Base-by-base conservation (phyloP, 2,329 filamentous ascomycete species). In the Colletotrichum eremochloae region DNA sequence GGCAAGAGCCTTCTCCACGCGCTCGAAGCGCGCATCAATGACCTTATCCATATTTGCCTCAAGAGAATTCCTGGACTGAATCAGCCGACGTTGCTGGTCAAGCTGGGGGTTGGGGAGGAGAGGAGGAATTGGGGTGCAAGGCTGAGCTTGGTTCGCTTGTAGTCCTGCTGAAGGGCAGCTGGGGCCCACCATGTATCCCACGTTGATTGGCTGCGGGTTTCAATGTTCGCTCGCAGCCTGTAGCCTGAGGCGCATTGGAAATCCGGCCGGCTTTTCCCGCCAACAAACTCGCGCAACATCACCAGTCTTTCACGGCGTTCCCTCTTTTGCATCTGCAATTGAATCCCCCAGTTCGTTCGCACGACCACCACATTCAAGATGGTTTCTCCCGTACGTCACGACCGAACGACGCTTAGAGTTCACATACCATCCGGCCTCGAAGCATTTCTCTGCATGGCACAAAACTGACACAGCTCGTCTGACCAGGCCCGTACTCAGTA, bases 1-100 rank as follows among this genome's bases (percentile, higher is more conserved):
- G 15, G 88, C 87, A 29, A 97, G 84, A 1, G 90, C 89, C 77
- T 88, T 89, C 76, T 93, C 91, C 40, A 93, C 84, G 61, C 90
- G 88, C 78, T 92, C 89, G 72, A 93, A 92, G 76, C 88, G 89
- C 57, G 78, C 79, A 74, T 92, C 89, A 8, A 93, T 86, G 61
- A 87, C 82, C 58, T 86, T 86, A 75, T 93, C 89, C 91, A 93
- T 93, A 40, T 15, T 20, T 67, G 29, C 12, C 14, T 40, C 50
- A 20, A 24, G 12, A 44, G 6, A 11, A 3, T 60, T 14, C 38
- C 5, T 14, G n/a, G 5, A n/a, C 5, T 14, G n/a, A 9, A n/a
- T 29, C 33, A n/a, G 58, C 29, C 58, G 56, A 33, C 31, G 31
- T 55, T n/a, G 31, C 18, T 55, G 33, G 42, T 50, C n/a, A 20